Conservation (phyloP, 148 eudicot species). For the Drosera capensis region DNA sequence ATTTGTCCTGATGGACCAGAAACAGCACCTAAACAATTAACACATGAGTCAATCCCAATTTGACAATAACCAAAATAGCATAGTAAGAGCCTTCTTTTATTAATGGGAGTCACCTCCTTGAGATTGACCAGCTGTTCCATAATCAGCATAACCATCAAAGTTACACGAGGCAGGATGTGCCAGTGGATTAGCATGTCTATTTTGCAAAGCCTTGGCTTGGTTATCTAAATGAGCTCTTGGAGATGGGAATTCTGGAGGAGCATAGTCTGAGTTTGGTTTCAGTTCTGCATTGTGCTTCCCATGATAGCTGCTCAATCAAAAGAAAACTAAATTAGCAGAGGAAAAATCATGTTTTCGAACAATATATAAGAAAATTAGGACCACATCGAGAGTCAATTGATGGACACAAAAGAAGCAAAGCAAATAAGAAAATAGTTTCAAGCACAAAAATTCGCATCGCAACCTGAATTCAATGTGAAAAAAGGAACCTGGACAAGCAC, state of each 20-base stretch:
- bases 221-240: slow-evolving; percentile 49
- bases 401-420: neutral
- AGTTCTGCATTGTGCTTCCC: slow-evolving; percentile 23
- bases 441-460: neutral
- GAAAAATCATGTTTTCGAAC: neutral
- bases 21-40: slow-evolving; percentile 17
- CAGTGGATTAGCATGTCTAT: slow-evolving; percentile 33
- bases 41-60: neutral
- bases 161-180: slow-evolving; percentile 17
- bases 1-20: slow-evolving; percentile 37
- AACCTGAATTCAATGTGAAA: neutral
- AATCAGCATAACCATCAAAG: slow-evolving; percentile 13
- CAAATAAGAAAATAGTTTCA: neutral
- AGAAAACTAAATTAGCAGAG: slow-evolving; percentile 3
- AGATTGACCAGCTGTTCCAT: slow-evolving; percentile 9
- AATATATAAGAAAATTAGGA: slow-evolving; percentile 11
- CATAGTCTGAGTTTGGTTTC: slow-evolving; percentile 22
- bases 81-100: neutral
- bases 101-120: slow-evolving; percentile 14
- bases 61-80: neutral
- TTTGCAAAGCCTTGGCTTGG: slow-evolving; percentile 25
- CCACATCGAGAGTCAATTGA: neutral
- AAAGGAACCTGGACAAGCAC: neutral
- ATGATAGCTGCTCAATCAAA: slow-evolving; percentile 18
- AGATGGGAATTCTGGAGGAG: slow-evolving; percentile 32